Evolutionary conservation across 352 stramenopile genomes (phyloP), one percentile per base, ranked within the genome.

Genomic region (Phytophthora ohioensis): DNA sequence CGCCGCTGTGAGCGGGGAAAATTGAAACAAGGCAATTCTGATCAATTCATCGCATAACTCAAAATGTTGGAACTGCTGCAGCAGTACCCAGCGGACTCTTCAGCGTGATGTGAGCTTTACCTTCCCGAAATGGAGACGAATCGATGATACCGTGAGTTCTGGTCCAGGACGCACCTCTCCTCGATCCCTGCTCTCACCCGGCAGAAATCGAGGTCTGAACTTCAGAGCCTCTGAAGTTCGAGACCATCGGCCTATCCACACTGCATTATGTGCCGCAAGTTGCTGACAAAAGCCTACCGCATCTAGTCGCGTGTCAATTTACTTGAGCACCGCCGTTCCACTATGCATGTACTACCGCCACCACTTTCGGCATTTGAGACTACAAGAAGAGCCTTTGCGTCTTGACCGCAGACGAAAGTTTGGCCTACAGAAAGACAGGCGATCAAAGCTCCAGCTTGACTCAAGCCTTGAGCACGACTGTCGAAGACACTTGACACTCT

Each of bases 1-100:
- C 21, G 21, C 21, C 21, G 21, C 21, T 27, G 21, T 27, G 21
- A 27, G 21, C 21, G 21, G 21, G 21, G 21, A 27, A 27, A 27
- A 27, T 1, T 27, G 21, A 27, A 27, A 27, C 21, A 27, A 27
- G 21, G 21, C 21, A 27, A 27, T 27, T 27, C 21, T 27, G 1
- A 27, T 27, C 21, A 27, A 10, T 32, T 31, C 21, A 52, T 13
- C 11, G 47, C 30, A 7, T 11, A 54, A 55, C 11, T 39, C 38
- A 30, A 60, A 47, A 21, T 36, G 15, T 48, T 57, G 34, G 5
- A 31, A 27, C 15, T 3, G 55, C 41, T 36, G 30, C 41, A 63
- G 32, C 45, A 21, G 15, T 27, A 63, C 41, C 41, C 55, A 42
- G 56, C 17, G 21, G 56, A 54, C 56, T 54, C 41, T 46, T 63